These are phyloP conservation scores for Euphrasia confusa DNA, from an alignment of 257 asterid species.

Conservation along the genomic window DNA sequence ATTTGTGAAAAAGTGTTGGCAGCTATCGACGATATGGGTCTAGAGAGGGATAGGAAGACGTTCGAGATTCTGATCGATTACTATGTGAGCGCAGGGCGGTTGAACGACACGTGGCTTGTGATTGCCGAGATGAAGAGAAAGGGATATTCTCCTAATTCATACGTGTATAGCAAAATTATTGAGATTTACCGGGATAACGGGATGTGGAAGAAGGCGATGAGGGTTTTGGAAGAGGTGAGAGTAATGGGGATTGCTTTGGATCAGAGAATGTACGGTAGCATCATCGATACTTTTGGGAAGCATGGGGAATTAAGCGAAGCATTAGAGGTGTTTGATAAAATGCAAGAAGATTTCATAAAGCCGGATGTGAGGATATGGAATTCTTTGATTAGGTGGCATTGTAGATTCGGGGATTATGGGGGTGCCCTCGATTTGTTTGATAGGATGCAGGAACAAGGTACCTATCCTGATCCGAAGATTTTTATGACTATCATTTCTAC, in stretches of 20 bases:
- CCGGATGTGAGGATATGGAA: conserved; percentile 85
- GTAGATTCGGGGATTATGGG: conserved; percentile 57
- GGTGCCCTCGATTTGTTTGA: conserved; percentile 55
- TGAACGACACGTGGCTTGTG: conserved; percentile 71
- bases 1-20: conserved; percentile 45
- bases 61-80: conserved; percentile 70
- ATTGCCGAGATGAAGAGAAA: conserved; percentile 67
- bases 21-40: conserved; percentile 40
- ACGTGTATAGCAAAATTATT: conserved; percentile 72
- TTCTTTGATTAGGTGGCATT: conserved; percentile 79
- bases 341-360: conserved; percentile 54
- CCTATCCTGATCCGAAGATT: conserved; percentile 84
- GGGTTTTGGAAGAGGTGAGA: conserved; percentile 54
- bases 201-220: conserved; percentile 92
- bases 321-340: conserved; percentile 50
- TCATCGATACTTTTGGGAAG: conserved; percentile 76
- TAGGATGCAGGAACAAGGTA: conserved; percentile 76
- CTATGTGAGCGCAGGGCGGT: conserved; percentile 56
- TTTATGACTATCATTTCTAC: conserved; percentile 56
- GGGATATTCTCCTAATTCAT: conserved; percentile 56
- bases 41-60: conserved; percentile 53
- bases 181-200: conserved; percentile 82
- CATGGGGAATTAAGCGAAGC: conserved; percentile 80
- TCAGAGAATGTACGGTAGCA: conserved; percentile 61
- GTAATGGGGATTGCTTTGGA: conserved; percentile 61